These are phyloP conservation scores for Ceratocystis ficicola DNA, from an alignment of 2,329 filamentous ascomycete species.

Conservation along the genomic window DNA sequence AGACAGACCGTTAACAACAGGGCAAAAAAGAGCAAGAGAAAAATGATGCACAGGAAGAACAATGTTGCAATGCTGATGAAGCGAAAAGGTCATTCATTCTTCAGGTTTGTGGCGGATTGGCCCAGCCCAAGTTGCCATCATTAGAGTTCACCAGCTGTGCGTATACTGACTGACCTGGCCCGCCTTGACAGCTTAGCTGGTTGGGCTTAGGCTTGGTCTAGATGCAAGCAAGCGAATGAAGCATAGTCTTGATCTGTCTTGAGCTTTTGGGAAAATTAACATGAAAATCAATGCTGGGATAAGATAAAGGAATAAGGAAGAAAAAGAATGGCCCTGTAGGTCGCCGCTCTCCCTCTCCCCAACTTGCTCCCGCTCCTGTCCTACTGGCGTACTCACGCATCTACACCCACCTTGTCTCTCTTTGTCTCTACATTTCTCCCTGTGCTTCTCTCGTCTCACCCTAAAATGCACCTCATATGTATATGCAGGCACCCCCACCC, in stretches of 20 bases:
- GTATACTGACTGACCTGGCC: too few species aligned
- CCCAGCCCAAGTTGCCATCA: conserved; percentile 1
- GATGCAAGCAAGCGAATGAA: conserved; percentile 8
- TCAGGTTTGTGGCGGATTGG: background rate
- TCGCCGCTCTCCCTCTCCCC: background rate
- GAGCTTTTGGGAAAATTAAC: background rate
- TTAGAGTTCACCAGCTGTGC: background rate
- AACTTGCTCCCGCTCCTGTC: background rate
- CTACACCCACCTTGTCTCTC: background rate
- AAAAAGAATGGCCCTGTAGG: background rate
- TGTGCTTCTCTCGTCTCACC: conserved; percentile 1
- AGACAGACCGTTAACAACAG: background rate
- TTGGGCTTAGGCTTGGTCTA: background rate
- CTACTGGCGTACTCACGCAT: background rate
- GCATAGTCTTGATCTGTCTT: background rate
- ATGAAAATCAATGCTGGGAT: background rate
- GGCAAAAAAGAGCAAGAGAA: background rate
- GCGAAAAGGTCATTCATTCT: background rate
- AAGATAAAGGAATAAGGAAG: conserved; percentile 6
- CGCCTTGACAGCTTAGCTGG: background rate
- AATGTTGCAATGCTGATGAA: background rate
- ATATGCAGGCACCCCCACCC: conserved; percentile 8
- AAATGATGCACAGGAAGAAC: background rate
- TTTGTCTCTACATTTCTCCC: background rate
- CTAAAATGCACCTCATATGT: conserved; percentile 2